These are phyloP conservation scores for Lachnellula willkommii DNA, from an alignment of 2,329 filamentous ascomycete genomes.

Conservation along the genomic window DNA sequence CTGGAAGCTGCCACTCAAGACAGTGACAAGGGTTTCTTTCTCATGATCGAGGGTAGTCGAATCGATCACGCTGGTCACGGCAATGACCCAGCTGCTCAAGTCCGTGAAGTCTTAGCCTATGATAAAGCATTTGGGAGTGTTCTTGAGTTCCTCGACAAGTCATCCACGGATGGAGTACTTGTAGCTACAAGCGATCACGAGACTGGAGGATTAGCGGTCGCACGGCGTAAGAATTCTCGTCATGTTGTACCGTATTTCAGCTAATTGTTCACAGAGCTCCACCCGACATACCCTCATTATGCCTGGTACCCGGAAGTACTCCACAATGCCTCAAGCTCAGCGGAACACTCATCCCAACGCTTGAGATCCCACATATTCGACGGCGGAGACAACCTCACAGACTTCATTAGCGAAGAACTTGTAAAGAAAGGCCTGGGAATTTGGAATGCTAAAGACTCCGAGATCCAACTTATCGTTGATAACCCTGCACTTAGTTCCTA, in stretches of 20 bases:
- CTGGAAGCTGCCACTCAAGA: conserved; percentile 76
- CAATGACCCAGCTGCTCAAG: conserved; percentile 79
- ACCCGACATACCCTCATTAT: conserved; percentile 60
- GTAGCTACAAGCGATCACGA: conserved; percentile 94
- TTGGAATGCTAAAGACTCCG: conserved; percentile 61
- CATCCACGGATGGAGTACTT: conserved; percentile 69
- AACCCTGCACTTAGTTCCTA: conserved; percentile 49
- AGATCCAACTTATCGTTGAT: conserved; percentile 62
- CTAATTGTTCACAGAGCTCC: conserved; percentile 41
- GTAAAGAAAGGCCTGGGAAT: conserved; percentile 71
- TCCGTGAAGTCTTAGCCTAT: conserved; percentile 91
- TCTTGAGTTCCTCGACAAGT: conserved; percentile 74
- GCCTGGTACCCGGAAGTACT: conserved; percentile 80
- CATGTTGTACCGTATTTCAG: not conserved
- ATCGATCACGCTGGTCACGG: conserved; percentile 92
- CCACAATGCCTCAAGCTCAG: conserved; percentile 69
- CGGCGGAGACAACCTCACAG: conserved; percentile 36
- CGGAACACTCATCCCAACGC: conserved; percentile 62
- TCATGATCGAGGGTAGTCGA: conserved; percentile 96
- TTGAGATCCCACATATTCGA: conserved; percentile 53
- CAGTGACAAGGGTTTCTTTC: conserved; percentile 89
- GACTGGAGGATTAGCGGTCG: conserved; percentile 81
- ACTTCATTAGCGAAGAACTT: conserved; percentile 64
- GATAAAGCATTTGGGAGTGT: conserved; percentile 81
- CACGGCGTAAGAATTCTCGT: conserved; percentile 55